Base-by-base conservation (phyloP, 441 rosid genomes). In the Adansonia rubrostipa region DNA sequence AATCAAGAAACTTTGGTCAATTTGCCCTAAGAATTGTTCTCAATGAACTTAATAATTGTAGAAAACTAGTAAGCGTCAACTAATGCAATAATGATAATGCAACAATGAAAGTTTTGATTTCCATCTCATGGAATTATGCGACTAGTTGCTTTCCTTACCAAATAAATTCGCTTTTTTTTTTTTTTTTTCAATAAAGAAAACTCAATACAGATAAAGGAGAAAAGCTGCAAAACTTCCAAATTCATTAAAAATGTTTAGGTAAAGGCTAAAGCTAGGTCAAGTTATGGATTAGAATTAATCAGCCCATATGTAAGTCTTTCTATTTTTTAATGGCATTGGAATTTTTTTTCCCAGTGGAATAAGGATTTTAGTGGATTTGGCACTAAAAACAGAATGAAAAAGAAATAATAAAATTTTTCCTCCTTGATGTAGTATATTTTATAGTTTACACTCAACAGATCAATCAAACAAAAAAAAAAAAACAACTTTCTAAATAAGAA, bases 211-310 rank as follows among this genome's bases (percentile, higher is more conserved):
- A 1, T 9, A 20, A 60, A 20, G 36, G 9, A 60, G 14, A 61
- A 61, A 61, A 10, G 65, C 15, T 61, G 65, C 65, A 61, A 61
- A 22, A 24, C 65, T 14, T 24, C 14, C 40, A 14, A 61, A 61
- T 61, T 61, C 65, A 22, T 61, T 61, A 15, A 61, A 22, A 22
- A 20, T 61, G 65, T 22, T 61, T 61, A 22, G 65, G 65, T 22
- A 22, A 61, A 61, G 64, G 33, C 33, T 28, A 28, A 28, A 28
- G 33, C 36, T 60, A 60, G 63, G 11, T 20, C 14, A 20, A 60
- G 9, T 60, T 3, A 24, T 61, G 66, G 15, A 24, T 60, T 60
- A 61, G 66, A 24, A 61, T 61, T 20, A 24, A 33, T 61, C 15
- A 61, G n/a, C 40, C 42, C 66, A 10, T 7, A 36, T 61, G 40